Evolutionary conservation across 495 filamentous ascomycete genomes (phyloP), one percentile per base, ranked within the genome.

Genomic region (Trichoderma parareesei): DNA sequence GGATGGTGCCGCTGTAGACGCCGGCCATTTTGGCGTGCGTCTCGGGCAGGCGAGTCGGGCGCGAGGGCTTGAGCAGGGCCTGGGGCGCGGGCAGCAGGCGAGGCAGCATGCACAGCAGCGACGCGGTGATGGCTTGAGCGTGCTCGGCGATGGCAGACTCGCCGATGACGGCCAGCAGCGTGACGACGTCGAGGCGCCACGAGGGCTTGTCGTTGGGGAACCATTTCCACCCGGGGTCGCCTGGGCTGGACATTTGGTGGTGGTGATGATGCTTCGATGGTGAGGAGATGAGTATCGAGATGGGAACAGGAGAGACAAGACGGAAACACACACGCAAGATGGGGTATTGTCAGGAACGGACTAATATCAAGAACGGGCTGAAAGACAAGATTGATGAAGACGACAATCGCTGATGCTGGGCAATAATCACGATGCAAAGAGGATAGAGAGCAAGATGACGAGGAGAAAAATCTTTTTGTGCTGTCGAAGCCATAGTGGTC

Each of bases 21-120:
- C 84, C 84, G 0, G 80, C 75, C 69, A 86, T 80, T 42, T 76
- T 79, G 62, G 83, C 82, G 9, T 76, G 77, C 20, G 78, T 75
- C 61, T 83, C 75, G 66, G 82, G 80, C 43, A 87, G 75, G 55
- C 85, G 82, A 65, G 75, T 73, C 4, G 84, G 87, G 1, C 87
- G 82, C 4, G 77, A 71, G 9, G 85, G 79, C 55, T 83, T 79
- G 43, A 88, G 72, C 37, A 89, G 78, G 40, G 84, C 82, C 72
- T 89, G 86, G 18, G 87, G 87, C 4, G 87, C 87, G 37, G 87
- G 87, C 38, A 89, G 78, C 53, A 90, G 82, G 60, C 86, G 85
- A 40, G 87, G 87, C 9, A 87, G 77, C 27, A 82, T 73, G 67
- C 81, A 85, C 37, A 86, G 74, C 59, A 75, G 71, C 27, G 80